Conservation (phyloP, 1,284 basidiomycete genomes). For the Trichosporon sp. region DNA sequence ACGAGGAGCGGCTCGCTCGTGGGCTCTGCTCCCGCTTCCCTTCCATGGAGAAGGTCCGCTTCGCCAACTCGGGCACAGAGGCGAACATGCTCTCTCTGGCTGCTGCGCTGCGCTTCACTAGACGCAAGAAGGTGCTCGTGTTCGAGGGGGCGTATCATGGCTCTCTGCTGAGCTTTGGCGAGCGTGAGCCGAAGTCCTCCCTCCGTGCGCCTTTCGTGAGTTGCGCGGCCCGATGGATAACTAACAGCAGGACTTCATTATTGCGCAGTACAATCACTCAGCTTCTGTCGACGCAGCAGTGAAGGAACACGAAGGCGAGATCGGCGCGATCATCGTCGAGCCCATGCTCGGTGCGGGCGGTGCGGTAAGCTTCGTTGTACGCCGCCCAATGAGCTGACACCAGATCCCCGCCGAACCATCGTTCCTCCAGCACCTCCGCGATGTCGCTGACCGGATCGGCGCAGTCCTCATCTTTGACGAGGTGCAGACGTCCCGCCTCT, state of each 20-base stretch:
- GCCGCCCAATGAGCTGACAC: neutral
- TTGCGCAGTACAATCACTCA: constrained; percentile 47
- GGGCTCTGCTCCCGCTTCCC: constrained; percentile 25
- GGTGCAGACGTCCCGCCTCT: constrained; percentile 44
- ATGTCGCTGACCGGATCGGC: constrained; percentile 49
- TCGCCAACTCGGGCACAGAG: constrained; percentile 49
- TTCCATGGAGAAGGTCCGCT: constrained; percentile 30
- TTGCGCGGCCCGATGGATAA: neutral
- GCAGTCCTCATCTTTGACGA: constrained; percentile 53
- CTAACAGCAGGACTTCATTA: constrained; percentile 21
- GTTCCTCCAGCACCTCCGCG: constrained; percentile 49
- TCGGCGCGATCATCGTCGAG: constrained; percentile 52
- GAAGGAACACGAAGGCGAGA: constrained; percentile 33
- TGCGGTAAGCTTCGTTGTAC: constrained; percentile 13
- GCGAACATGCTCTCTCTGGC: constrained; percentile 51
- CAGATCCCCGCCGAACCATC: constrained; percentile 32
- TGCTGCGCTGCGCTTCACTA: constrained; percentile 47
- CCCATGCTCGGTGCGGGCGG: constrained; percentile 51
- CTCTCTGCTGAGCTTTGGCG: constrained; percentile 22
- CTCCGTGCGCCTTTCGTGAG: constrained; percentile 21
- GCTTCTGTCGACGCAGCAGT: constrained; percentile 35
- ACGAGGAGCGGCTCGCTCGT: constrained; percentile 21
- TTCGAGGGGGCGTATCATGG: constrained; percentile 32
- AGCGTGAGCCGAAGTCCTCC: neutral
- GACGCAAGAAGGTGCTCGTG: constrained; percentile 24